Evolutionary conservation across 768 basidiomycete genomes (phyloP).

Genomic region (Leccinum truebloodii): DNA sequence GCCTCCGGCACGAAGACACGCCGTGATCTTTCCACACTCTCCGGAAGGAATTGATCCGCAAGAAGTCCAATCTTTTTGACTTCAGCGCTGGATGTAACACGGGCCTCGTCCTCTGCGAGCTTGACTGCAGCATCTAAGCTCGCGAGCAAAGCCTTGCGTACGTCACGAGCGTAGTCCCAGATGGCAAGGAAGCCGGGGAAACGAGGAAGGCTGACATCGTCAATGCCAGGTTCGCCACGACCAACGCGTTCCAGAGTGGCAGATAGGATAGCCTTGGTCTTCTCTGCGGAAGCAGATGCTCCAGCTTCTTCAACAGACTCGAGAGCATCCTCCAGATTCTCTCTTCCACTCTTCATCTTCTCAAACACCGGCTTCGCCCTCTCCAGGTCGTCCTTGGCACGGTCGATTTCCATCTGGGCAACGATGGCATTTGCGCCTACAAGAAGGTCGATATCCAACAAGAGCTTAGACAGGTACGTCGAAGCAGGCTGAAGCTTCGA

Average conservation of each 20-base stretch:
- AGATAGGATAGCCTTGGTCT: slow-evolving; percentile 59
- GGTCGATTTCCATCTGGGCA: slow-evolving; percentile 75
- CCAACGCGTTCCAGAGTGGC: slow-evolving; percentile 77
- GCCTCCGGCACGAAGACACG: slow-evolving; percentile 96
- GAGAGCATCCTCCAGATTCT: slow-evolving; percentile 75
- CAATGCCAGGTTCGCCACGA: slow-evolving; percentile 68
- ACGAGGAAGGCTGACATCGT: slow-evolving; percentile 59
- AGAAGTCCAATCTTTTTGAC: slow-evolving; percentile 68
- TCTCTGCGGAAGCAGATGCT: slow-evolving; percentile 49
- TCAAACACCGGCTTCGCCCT: slow-evolving; percentile 80
- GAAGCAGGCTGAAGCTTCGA: slow-evolving; percentile 94
- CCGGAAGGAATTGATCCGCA: slow-evolving; percentile 76
- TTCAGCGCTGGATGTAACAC: slow-evolving; percentile 59
- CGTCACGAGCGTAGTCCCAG: slow-evolving; percentile 85
- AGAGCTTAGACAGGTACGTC: slow-evolving; percentile 88
- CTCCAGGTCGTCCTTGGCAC: slow-evolving; percentile 69
- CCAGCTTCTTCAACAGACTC: slow-evolving; percentile 79
- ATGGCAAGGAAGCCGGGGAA: slow-evolving; percentile 84
- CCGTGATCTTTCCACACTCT: slow-evolving; percentile 75
- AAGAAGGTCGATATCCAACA: slow-evolving; percentile 87
- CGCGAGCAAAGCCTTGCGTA: slow-evolving; percentile 71
- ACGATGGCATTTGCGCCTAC: slow-evolving; percentile 83
- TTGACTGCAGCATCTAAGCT: slow-evolving; percentile 81
- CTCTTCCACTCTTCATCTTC: slow-evolving; percentile 76
- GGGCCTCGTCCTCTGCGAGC: slow-evolving; percentile 82